Evolutionary conservation across 352 stramenopile genomes (phyloP), one percentile per base, ranked within the genome.

Genomic region (Phytophthora lateralis): DNA sequence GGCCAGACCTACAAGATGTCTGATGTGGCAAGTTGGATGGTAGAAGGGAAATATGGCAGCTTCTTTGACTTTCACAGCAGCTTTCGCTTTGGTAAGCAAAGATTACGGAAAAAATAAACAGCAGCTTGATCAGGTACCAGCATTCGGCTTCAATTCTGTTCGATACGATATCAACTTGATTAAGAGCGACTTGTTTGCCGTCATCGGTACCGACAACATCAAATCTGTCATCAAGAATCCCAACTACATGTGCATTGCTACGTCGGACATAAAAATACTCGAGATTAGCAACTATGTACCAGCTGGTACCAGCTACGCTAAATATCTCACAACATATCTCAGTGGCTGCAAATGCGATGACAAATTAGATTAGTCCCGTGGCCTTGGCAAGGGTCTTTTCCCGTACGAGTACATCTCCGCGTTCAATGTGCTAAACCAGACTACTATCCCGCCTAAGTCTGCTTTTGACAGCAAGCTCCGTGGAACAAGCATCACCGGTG

Each of bases 261-360:
- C 69, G 5, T 34, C 50, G 24, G 26, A n/a, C 3, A 37, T 75
- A 1, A 78, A 78, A 30, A 69, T 78, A 9, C 51, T 78, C 24
- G 60, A 78, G 52, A 72, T 71, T 26, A 63, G 5, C 37, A 78
- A 74, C n/a, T 78, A 69, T 56, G 26, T 77, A 11, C 64, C 69
- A 10, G 55, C 64, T 29, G 69, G 60, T 20, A 74, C 64, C 10
- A 63, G 50, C 38, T 73, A 71, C 60, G 48, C 58, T 21, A 56
- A 58, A 9, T 78, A 74, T 54, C 32, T 78, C 0, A 62, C 27
- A 7, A 69, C 64, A 41, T 71, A 77, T 55, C 37, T 77, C 14
- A 63, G 69, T 14, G 55, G 55, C 21, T 30, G 26, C 26, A 30
- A 30, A 30, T 30, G 26, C 7, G 26, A 30, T 30, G 26, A 30